phyloP scores from a whole-genome alignment of 495 filamentous ascomycete species.

The Bryoglossum gracile region DNA sequence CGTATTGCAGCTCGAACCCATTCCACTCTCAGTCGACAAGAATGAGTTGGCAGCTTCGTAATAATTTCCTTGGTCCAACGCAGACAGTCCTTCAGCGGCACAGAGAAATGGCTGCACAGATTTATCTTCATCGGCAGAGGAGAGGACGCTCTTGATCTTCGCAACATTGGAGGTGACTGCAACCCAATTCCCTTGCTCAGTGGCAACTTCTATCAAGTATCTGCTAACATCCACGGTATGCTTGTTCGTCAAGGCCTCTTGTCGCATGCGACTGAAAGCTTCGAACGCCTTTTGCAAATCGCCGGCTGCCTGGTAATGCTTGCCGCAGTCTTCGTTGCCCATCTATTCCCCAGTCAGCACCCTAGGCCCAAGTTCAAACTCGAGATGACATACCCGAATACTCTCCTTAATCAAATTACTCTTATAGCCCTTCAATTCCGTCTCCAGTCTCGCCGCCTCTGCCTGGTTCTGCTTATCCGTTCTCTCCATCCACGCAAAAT shows the following conservation, averaged over 20 bases:
- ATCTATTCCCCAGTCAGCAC: slow-evolving; percentile 41
- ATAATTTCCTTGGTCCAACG: slow-evolving; percentile 58
- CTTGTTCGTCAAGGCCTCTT: slow-evolving; percentile 61
- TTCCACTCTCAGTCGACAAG: slow-evolving; percentile 43
- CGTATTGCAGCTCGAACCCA: slow-evolving; percentile 57
- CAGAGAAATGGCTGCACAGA: slow-evolving; percentile 54
- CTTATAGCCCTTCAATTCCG: slow-evolving; percentile 86
- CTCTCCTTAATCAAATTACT: slow-evolving; percentile 98
- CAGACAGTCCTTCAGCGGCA: slow-evolving; percentile 62
- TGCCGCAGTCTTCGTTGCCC: slow-evolving; percentile 68
- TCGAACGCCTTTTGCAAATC: slow-evolving; percentile 55
- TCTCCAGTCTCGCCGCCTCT: slow-evolving; percentile 66
- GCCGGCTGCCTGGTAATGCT: slow-evolving; percentile 58
- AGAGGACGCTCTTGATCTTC: slow-evolving; percentile 51
- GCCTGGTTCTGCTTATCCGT: slow-evolving; percentile 54
- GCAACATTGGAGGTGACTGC: slow-evolving; percentile 58
- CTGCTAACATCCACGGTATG: slow-evolving; percentile 67
- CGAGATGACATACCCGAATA: slow-evolving; percentile 59
- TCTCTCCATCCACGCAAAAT: slow-evolving; percentile 62
- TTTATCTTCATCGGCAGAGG: slow-evolving; percentile 50
- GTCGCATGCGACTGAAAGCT: slow-evolving; percentile 66
- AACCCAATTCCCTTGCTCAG: slow-evolving; percentile 62
- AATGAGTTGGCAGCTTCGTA: slow-evolving; percentile 68
- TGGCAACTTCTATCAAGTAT: slow-evolving; percentile 56
- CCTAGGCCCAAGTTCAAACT: not conserved